Percentiles rank a stretch among this genome's conserved stretches.
Conservation (phyloP, 306 rosid species). For the Dryas alaskensis region DNA sequence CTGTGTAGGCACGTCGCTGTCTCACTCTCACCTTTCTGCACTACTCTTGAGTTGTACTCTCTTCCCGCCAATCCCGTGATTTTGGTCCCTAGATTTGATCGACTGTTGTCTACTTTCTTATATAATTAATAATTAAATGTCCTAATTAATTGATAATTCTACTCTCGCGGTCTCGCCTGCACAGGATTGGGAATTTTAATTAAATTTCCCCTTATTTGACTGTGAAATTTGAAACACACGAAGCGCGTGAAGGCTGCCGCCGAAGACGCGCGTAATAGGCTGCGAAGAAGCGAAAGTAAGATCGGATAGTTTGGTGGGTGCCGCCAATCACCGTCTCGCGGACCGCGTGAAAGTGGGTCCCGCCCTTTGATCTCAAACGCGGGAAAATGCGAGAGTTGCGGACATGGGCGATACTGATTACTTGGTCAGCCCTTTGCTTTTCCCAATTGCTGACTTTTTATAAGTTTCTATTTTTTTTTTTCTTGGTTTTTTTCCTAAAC, state of each 20-base stretch:
- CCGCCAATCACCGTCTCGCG: conserved; percentile 9
- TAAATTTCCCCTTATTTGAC: no score
- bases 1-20: neutral
- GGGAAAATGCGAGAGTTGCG: neutral
- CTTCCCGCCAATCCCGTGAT: conserved; percentile 24
- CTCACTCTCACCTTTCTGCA: neutral
- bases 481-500: neutral
- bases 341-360: conserved; percentile 65
- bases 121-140: neutral
- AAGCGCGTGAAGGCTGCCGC: neutral
- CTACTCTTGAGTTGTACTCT: neutral
- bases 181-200: neutral
- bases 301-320: conserved; percentile 14
- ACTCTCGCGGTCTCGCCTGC: neutral
- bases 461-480: neutral
- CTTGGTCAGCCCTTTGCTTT: neutral
- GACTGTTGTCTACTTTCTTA: neutral
- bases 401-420: no score
- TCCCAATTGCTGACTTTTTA: conserved; percentile 19
- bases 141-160: neutral
- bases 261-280: neutral
- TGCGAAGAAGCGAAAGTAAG: neutral
- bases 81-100: neutral
- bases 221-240: no score
- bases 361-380: conserved; percentile 17